These are phyloP conservation scores for Solanum hybrid DNA, from an alignment of 305 asterid genomes.

Conservation along the genomic window DNA sequence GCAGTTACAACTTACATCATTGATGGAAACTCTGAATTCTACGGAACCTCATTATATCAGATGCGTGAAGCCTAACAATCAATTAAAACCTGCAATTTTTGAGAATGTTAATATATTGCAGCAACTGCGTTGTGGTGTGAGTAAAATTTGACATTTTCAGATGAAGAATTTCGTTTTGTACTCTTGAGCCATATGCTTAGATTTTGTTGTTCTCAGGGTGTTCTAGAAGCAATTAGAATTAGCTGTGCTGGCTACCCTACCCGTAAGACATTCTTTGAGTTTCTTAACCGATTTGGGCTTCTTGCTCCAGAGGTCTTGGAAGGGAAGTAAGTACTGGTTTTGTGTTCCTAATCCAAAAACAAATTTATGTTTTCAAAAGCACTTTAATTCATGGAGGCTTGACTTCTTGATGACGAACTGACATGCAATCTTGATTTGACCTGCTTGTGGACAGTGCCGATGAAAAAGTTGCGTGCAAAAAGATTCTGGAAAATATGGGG, in stretches of 20 bases:
- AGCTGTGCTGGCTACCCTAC: slow-evolving; percentile 99
- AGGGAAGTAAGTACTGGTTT: slow-evolving; percentile 57
- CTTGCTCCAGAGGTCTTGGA: slow-evolving; percentile 88
- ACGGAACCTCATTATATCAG: slow-evolving; percentile 92
- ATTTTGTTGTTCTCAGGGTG: slow-evolving; percentile 47
- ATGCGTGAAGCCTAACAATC: slow-evolving; percentile 93
- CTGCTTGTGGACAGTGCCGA: slow-evolving; percentile 46
- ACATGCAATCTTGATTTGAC: slow-evolving; percentile 13
- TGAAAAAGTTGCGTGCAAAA: slow-evolving; percentile 64
- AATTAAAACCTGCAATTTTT: slow-evolving; percentile 78
- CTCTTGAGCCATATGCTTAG: slow-evolving; percentile 1
- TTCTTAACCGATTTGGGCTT: slow-evolving; percentile 75
- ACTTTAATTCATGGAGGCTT: not conserved
- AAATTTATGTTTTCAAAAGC: not conserved
- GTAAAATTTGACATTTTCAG: slow-evolving; percentile 29
- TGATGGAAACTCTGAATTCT: slow-evolving; percentile 90
- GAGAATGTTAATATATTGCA: slow-evolving; percentile 83
- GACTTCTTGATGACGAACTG: slow-evolving; percentile 15
- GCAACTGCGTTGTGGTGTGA: slow-evolving; percentile 95
- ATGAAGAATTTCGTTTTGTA: slow-evolving; percentile 4
- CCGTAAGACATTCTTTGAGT: slow-evolving; percentile 80
- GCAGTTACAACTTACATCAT: slow-evolving; percentile 80
- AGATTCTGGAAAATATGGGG: slow-evolving; percentile 71
- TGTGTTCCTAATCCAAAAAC: not conserved
- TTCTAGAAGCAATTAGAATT: slow-evolving; percentile 87